These are phyloP conservation scores for Russula griseocarnosa DNA, from an alignment of 768 basidiomycete species.

Conservation along the genomic window DNA sequence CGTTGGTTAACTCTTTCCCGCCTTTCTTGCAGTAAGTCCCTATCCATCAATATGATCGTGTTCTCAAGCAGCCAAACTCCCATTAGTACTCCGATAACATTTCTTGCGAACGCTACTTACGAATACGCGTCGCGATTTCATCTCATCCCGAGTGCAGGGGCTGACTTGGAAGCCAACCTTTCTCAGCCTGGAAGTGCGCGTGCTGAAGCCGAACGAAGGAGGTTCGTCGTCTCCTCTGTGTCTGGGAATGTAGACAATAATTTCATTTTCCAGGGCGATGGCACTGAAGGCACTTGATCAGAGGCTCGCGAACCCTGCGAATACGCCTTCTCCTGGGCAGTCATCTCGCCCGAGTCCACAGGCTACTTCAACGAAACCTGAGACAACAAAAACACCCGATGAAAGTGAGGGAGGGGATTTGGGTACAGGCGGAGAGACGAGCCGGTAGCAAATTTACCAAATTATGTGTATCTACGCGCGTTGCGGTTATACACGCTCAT, in stretches of 20 bases:
- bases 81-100: conserved; percentile 63
- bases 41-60: neutral
- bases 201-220: conserved; percentile 93
- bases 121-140: conserved; percentile 62
- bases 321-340: conserved; percentile 28
- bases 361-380: conserved; percentile 16
- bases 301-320: conserved; percentile 59
- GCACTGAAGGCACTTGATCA: conserved; percentile 97
- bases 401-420: conserved; percentile 22
- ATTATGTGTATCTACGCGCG: conserved; percentile 18
- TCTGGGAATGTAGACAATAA: neutral
- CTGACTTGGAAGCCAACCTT: conserved; percentile 76
- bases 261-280: conserved; percentile 60
- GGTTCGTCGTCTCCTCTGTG: conserved; percentile 48
- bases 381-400: conserved; percentile 17
- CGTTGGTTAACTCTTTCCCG: conserved; percentile 94
- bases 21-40: conserved; percentile 78
- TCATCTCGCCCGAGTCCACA: conserved; percentile 16
- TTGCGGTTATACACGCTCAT: neutral
- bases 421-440: conserved; percentile 10
- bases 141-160: conserved; percentile 62
- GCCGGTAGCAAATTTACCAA: conserved; percentile 13
- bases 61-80: neutral
- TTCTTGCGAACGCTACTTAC: conserved; percentile 65
- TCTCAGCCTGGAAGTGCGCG: conserved; percentile 76